These are phyloP conservation scores for Huntiella omanensis DNA, from an alignment of 2,329 filamentous ascomycete species.

Conservation along the genomic window DNA sequence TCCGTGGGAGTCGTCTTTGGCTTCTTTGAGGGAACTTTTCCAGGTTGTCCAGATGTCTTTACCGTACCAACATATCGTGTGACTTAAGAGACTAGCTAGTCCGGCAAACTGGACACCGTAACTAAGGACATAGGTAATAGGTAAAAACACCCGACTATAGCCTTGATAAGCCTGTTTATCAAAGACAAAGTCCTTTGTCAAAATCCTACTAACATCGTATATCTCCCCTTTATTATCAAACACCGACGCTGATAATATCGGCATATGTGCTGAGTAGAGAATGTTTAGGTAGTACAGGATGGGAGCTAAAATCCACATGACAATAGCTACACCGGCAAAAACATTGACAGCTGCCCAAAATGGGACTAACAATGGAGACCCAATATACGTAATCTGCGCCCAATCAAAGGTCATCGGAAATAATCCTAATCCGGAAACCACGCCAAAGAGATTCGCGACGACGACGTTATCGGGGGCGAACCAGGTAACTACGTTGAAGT, in stretches of 20 bases:
- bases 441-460: constrained; percentile 69
- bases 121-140: constrained; percentile 72
- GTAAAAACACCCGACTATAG: constrained; percentile 73
- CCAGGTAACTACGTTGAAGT: constrained; percentile 81
- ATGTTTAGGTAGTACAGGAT: constrained; percentile 65
- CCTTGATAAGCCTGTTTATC: constrained; percentile 55
- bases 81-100: constrained; percentile 58
- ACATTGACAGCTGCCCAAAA: constrained; percentile 81
- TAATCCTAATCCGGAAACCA: constrained; percentile 64
- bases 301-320: constrained; percentile 73
- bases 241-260: constrained; percentile 65
- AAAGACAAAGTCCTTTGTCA: constrained; percentile 62
- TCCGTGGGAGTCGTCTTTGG: constrained; percentile 27
- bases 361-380: constrained; percentile 63
- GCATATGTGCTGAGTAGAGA: constrained; percentile 69
- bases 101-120: constrained; percentile 78
- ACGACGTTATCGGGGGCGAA: constrained; percentile 75
- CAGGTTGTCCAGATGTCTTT: constrained; percentile 65
- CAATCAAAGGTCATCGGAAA: constrained; percentile 83
- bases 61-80: constrained; percentile 72
- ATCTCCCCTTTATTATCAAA: constrained; percentile 69
- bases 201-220: constrained; percentile 65
- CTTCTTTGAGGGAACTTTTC: constrained; percentile 48
- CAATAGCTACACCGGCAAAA: constrained; percentile 56
- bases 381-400: constrained; percentile 78